These are phyloP conservation scores for Miscanthus lutarioriparius DNA, from an alignment of 176 grass and related monocot genomes.

Conservation along the genomic window DNA sequence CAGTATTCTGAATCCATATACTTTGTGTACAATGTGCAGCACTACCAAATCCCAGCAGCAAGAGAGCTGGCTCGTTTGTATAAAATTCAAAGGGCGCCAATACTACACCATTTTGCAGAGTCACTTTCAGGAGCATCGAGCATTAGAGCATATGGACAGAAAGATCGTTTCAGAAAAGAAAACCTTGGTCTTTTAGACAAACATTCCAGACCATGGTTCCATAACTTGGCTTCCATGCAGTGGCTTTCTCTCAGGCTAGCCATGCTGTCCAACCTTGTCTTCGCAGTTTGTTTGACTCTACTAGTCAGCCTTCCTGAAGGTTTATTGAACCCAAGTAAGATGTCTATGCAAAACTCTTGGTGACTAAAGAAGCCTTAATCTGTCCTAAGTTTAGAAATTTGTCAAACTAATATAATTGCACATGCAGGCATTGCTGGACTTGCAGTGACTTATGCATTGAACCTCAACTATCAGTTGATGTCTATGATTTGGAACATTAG, in stretches of 20 bases:
- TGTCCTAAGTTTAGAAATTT: neutral
- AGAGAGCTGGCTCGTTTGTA: conserved; percentile 70
- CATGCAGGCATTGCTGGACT: conserved; percentile 80
- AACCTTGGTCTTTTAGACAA: conserved; percentile 61
- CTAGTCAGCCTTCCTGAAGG: conserved; percentile 85
- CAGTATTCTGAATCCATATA: conserved; percentile 20
- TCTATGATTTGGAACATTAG: conserved; percentile 83
- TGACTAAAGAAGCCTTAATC: neutral
- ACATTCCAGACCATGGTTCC: conserved; percentile 77
- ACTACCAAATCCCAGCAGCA: conserved; percentile 72
- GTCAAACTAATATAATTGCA: conserved; percentile 17
- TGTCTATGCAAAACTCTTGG: conserved; percentile 8
- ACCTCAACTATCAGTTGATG: conserved; percentile 71
- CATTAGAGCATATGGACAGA: conserved; percentile 77
- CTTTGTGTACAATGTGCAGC: conserved; percentile 49
- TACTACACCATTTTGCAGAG: conserved; percentile 51
- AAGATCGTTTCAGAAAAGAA: conserved; percentile 65
- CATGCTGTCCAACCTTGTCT: conserved; percentile 76
- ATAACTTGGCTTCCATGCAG: conserved; percentile 66
- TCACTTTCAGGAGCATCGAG: conserved; percentile 76
- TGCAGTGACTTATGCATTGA: conserved; percentile 83
- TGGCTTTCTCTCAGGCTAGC: conserved; percentile 82
- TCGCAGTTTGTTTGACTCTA: conserved; percentile 68
- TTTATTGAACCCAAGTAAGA: conserved; percentile 88
- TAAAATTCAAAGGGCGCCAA: conserved; percentile 64